Evolutionary conservation across 2,329 filamentous ascomycete species (phyloP), one percentile per base, ranked within the genome.

Genomic region (Rutstroemia sp.): DNA sequence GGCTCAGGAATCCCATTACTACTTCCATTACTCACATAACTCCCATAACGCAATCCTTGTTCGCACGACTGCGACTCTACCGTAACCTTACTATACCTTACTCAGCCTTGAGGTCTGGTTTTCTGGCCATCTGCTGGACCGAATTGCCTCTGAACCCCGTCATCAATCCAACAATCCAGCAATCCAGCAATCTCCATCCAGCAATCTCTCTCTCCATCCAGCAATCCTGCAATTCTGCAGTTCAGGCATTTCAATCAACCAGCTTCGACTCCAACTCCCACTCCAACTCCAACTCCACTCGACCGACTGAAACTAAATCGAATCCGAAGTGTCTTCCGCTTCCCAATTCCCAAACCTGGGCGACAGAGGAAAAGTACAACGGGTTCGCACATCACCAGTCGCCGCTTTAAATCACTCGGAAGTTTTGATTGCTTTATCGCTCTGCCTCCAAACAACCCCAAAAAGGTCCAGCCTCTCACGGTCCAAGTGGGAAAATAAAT

Each of bases 381-480:
- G 44, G 42, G 19, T 21, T 27, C 44, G 39, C 44, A 30, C 44
- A 47, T 54, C 44, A 44, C 21, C 30, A 4, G 12, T n/a, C 25
- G 53, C 53, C 4, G 53, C 53, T 51, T 55, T 55, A 50, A 17
- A 55, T 25, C 23, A 2, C 2, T 55, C 52, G 46, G 46, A 50
- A 50, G 12, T 25, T 44, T 49, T 50, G 39, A 54, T 49, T 30
- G n/a, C n/a, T 50, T 21, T 30, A 42, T 42, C 39, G 16, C 39
- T 19, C 39, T 42, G 17, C 16, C 30, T 12, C 12, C 30, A 34
- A 12, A 34, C 30, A 34, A 34, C 30, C 10, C 39, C 39, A 42
- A 19, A 42, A 42, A 19, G 39, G 17, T 19, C 39, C 39, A 42
- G 17, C 17, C 39, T 42, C 9, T 42, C 39, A 42, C 6, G 39